Evolutionary conservation across 148 eudicot species (phyloP).

Genomic region (Heliosperma pusillum): DNA sequence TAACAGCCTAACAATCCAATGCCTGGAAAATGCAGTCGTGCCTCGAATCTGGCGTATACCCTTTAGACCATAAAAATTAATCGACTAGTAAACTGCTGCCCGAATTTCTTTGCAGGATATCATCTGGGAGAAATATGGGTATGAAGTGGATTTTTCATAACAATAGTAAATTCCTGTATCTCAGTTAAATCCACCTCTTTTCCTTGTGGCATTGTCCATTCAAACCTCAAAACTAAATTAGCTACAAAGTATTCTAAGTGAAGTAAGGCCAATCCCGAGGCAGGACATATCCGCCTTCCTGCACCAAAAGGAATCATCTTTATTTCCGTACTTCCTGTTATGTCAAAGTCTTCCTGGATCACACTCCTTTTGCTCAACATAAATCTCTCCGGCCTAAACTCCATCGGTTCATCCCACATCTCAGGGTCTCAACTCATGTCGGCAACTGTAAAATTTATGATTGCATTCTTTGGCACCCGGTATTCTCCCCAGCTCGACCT

Average conservation of each 20-base stretch:
- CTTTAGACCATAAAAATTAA: no score
- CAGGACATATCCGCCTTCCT: no score
- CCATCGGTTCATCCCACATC: no score
- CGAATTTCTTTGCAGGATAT: background rate
- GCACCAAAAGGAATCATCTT: conserved; percentile 81
- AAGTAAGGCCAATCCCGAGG: conserved; percentile 38
- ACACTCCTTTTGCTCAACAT: no score
- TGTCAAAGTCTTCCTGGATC: conserved; percentile 27
- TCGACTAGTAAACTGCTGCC: no score
- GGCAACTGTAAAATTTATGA: conserved; percentile 53
- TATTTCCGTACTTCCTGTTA: conserved; percentile 51
- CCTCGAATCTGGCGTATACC: no score
- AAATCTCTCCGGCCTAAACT: no score
- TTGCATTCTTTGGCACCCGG: conserved; percentile 37
- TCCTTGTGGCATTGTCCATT: conserved; percentile 38
- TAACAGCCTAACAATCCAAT: background rate
- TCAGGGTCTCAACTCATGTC: conserved; percentile 55
- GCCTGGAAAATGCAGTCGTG: no score
- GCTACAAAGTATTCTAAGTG: conserved; percentile 63
- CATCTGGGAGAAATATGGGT: conserved; percentile 35
- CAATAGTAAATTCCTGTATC: conserved; percentile 41
- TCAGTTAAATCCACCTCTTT: conserved; percentile 48
- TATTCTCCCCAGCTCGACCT: conserved; percentile 48
- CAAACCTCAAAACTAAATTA: no score
- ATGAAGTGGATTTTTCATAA: conserved; percentile 56